These are phyloP conservation scores for Starmerella scarabaei DNA, from an alignment of 805 yeast genomes.

Conservation along the genomic window DNA sequence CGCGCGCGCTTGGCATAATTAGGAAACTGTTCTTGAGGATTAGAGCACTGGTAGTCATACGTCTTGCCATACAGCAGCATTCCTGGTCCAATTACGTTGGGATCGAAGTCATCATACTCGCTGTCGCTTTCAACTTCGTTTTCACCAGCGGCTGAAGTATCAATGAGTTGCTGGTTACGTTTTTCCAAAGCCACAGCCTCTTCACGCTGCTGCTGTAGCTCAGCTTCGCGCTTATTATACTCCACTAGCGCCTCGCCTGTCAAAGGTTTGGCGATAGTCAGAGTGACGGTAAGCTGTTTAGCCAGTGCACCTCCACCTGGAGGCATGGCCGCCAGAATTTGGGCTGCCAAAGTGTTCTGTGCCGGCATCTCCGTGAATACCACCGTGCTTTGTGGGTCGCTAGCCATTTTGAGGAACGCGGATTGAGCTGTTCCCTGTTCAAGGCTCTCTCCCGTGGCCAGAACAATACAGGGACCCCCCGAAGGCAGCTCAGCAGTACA, in stretches of 20 bases:
- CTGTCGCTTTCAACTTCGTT: slow-evolving; percentile 24
- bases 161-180: slow-evolving; percentile 31
- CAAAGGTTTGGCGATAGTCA: slow-evolving; percentile 23
- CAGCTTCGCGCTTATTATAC: slow-evolving; percentile 21
- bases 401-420: slow-evolving; percentile 37
- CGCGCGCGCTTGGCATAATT: slow-evolving; percentile 44
- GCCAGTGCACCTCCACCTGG: slow-evolving; percentile 10
- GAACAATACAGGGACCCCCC: slow-evolving; percentile 43
- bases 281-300: slow-evolving; percentile 5
- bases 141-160: slow-evolving; percentile 26
- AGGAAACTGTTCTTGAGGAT: slow-evolving; percentile 48
- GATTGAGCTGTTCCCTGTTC: slow-evolving; percentile 45
- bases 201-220: slow-evolving; percentile 7
- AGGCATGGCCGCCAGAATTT: slow-evolving; percentile 31
- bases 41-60: slow-evolving; percentile 31
- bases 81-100: slow-evolving; percentile 20
- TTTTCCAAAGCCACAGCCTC: slow-evolving; percentile 26
- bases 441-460: slow-evolving; percentile 57
- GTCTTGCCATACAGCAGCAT: slow-evolving; percentile 27
- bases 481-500: slow-evolving; percentile 35
- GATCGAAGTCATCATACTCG: slow-evolving; percentile 25
- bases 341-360: slow-evolving; percentile 36
- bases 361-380: slow-evolving; percentile 59
- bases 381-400: slow-evolving; percentile 53
- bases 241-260: slow-evolving; percentile 27